These are phyloP conservation scores for Stemphylium beticola DNA, from an alignment of 2,329 filamentous ascomycete species.

Conservation along the genomic window DNA sequence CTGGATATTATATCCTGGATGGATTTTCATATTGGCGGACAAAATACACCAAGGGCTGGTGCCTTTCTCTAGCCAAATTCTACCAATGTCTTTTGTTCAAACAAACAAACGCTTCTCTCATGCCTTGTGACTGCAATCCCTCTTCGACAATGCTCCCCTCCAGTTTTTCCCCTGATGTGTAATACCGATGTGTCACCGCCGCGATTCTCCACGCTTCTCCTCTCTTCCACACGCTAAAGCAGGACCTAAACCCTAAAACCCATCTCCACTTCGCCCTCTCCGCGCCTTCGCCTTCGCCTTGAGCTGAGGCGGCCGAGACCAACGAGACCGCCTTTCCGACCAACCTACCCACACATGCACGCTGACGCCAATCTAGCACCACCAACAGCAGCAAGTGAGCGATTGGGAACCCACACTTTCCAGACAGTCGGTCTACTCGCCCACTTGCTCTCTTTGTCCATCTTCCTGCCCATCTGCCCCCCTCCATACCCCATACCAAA, in stretches of 20 bases:
- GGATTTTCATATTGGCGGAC: slow-evolving; percentile 27
- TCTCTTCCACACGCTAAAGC: slow-evolving; percentile 10
- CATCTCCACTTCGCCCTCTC: slow-evolving; percentile 6
- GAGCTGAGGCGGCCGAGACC: slow-evolving; percentile 16
- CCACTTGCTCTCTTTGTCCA: not conserved
- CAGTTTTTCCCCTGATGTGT: not conserved
- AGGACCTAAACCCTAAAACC: not conserved
- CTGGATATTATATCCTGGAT: slow-evolving; percentile 25
- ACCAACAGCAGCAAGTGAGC: not conserved
- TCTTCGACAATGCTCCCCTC: not conserved
- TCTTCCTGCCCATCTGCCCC: not conserved
- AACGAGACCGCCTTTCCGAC: not conserved
- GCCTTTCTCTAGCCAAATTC: slow-evolving; percentile 38
- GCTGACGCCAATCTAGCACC: slow-evolving; percentile 21
- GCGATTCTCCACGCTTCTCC: slow-evolving; percentile 13
- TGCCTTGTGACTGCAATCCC: slow-evolving; percentile 3
- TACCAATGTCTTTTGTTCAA: slow-evolving; percentile 26
- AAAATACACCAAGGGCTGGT: slow-evolving; percentile 46
- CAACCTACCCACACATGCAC: slow-evolving; percentile 12
- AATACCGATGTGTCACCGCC: slow-evolving; percentile 3
- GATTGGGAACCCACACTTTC: not conserved
- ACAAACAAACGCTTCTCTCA: slow-evolving; percentile 9
- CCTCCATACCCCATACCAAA: not conserved
- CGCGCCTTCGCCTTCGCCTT: not conserved
- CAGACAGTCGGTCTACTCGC: not conserved